These are phyloP conservation scores for Claviceps purpurea DNA, from an alignment of 2,329 filamentous ascomycete genomes.

Conservation along the genomic window DNA sequence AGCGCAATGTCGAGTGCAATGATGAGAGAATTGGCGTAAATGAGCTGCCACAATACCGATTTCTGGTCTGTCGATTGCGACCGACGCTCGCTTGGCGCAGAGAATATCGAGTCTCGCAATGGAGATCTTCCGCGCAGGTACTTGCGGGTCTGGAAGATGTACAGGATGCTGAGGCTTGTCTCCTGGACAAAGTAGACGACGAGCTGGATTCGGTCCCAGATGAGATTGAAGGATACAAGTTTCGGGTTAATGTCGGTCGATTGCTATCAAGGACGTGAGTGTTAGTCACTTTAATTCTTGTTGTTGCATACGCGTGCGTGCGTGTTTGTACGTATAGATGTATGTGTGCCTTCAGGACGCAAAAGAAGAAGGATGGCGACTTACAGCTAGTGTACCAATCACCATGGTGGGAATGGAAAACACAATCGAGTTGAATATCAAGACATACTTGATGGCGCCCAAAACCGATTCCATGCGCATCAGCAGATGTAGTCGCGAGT, in stretches of 20 bases:
- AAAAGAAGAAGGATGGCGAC: conserved; percentile 4
- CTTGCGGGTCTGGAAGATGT: conserved; percentile 22
- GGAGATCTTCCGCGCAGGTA: conserved; percentile 6
- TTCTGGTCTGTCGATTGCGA: conserved; percentile 10
- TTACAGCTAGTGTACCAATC: conserved; percentile 36
- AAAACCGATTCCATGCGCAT: conserved; percentile 34
- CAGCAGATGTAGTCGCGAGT: conserved; percentile 46
- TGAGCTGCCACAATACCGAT: conserved; percentile 22
- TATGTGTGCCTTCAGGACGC: too few species aligned
- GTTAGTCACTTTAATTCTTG: not conserved
- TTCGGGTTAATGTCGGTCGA: conserved; percentile 12
- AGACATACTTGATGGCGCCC: conserved; percentile 37
- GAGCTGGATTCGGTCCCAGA: conserved; percentile 39
- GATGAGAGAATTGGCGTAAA: conserved; percentile 32
- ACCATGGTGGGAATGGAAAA: conserved; percentile 41
- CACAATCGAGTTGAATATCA: conserved; percentile 37
- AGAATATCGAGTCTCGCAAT: conserved; percentile 14
- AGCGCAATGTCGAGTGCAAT: conserved; percentile 31
- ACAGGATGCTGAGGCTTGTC: conserved; percentile 34
- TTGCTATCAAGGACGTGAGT: conserved; percentile 10
- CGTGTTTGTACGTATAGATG: too few species aligned
- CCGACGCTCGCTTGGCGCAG: conserved; percentile 21
- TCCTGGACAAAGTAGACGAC: conserved; percentile 40
- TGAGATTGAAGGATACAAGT: conserved; percentile 17
- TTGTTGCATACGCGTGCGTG: too few species aligned